Evolutionary conservation across 2,329 filamentous ascomycete genomes (phyloP).

Genomic region (Nemania sp.): DNA sequence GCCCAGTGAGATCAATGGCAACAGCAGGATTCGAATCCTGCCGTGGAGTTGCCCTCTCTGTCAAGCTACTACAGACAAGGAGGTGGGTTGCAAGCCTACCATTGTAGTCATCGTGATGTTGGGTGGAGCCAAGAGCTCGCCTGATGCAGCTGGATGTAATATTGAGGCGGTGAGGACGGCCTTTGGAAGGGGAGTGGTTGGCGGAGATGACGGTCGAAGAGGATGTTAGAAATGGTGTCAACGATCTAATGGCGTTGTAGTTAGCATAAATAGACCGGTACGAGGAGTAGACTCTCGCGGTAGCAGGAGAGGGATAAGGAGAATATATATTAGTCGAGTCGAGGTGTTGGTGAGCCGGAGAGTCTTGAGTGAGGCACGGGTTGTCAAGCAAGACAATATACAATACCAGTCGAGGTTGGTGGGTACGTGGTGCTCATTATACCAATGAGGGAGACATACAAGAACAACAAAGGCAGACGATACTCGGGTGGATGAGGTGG

Average conservation of each 20-base stretch:
- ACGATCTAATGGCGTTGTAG: constrained; percentile 9
- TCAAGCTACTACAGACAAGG: background rate
- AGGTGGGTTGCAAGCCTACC: constrained; percentile 32
- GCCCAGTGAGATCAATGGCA: background rate
- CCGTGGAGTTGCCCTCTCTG: background rate
- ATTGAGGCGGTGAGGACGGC: constrained; percentile 10
- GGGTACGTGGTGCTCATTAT: background rate
- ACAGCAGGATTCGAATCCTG: no score
- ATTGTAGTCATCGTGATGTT: constrained; percentile 43
- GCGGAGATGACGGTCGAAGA: background rate
- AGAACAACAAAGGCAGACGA: constrained; percentile 8
- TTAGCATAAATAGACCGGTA: constrained; percentile 8
- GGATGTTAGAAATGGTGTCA: constrained; percentile 2
- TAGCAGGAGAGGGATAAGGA: background rate
- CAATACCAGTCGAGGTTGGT: background rate
- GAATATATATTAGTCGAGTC: background rate
- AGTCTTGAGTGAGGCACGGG: background rate
- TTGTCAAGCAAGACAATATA: background rate
- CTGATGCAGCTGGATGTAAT: background rate
- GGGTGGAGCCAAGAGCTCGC: constrained; percentile 29
- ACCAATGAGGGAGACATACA: constrained; percentile 3
- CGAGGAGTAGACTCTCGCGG: background rate
- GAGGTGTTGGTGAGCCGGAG: background rate
- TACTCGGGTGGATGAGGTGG: background rate
- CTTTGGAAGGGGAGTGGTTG: background rate